Base-by-base conservation (phyloP, 164 flowering plant genomes). In the Warburgia ugandensis region DNA sequence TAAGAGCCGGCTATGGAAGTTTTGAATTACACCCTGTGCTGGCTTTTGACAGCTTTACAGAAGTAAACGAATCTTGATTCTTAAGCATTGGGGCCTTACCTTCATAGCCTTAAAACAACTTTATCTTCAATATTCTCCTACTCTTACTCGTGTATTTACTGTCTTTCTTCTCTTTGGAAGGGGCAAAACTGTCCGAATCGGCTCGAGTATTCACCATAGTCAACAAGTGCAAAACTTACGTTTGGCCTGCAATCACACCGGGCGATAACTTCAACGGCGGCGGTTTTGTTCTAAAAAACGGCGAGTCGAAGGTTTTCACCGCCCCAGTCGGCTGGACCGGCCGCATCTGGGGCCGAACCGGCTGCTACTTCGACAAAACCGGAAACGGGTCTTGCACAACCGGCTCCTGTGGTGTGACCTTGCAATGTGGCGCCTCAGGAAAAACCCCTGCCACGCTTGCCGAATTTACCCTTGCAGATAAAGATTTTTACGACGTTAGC, bases 281-380 rank as follows among this genome's bases (percentile, higher is more conserved):
- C 2, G 95, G 98, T 1, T 82, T 83, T 45, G 45, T 27, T 1
- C 58, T 94, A 16, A 82, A 78, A 47, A 48, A 84, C 0, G 77
- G 80, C 21, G 77, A 86, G 39, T 70, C 97, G 0, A 35, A 58
- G 5, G 72, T 78, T 3, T 71, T 75, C 63, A 72, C 65, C 0
- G 94, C 92, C 5, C 97, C 96, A 3, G 61, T 76, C 0, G 74
- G 86, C 1, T 94, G 96, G 97, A 20, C 56, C 0, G 99, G 99
- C 20, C 82, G 99, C 10, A 86, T 92, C 48, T 92, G 99, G 99
- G 99, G 75, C 16, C 76, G 99, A 58, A 84, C 86, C 10, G 97
- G 97, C 14, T 92, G 99, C 74, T 70, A 67, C 27, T 92, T 92
- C 39, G 85, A 84, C 73, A 47, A 48, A 6, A 59, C 25, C 22